Percentiles rank a stretch among this genome's conserved stretches.
phyloP scores from a whole-genome alignment of 2,329 filamentous ascomycete species.

The Cytospora mali region DNA sequence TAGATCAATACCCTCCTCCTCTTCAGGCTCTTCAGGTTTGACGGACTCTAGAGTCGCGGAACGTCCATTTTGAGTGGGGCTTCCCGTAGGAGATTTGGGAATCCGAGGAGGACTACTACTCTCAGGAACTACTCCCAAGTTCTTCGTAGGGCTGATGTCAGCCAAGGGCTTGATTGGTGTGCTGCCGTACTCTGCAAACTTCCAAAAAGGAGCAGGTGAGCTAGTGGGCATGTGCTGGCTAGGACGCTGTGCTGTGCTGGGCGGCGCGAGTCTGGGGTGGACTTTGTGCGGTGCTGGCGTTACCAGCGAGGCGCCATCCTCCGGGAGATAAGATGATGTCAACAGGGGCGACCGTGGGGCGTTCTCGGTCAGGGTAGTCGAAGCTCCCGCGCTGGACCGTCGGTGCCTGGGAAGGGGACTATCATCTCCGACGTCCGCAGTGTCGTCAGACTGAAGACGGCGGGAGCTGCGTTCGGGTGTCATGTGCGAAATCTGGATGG shows the following conservation, averaged over 20 bases:
- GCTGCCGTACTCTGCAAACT: constrained; percentile 75
- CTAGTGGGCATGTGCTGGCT: constrained; percentile 86
- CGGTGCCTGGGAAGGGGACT: constrained; percentile 64
- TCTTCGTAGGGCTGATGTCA: constrained; percentile 63
- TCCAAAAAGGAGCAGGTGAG: constrained; percentile 87
- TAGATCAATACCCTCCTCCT: constrained; percentile 59
- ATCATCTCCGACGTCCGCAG: constrained; percentile 54
- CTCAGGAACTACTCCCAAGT: constrained; percentile 43
- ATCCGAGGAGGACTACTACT: constrained; percentile 62
- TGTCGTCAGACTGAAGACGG: constrained; percentile 43
- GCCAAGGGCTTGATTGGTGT: constrained; percentile 62
- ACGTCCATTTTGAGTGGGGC: constrained; percentile 46
- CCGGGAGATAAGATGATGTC: constrained; percentile 64
- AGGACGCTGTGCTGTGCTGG: constrained; percentile 77
- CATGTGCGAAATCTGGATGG: constrained; percentile 54
- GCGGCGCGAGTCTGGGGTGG: constrained; percentile 74
- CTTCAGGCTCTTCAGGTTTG: constrained; percentile 39
- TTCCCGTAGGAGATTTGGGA: constrained; percentile 55
- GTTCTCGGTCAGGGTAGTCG: constrained; percentile 51
- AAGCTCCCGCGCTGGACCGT: constrained; percentile 47
- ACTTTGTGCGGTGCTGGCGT: constrained; percentile 75
- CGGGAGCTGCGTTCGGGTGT: constrained; percentile 59
- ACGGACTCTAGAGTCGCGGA: constrained; percentile 31
- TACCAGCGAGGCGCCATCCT: constrained; percentile 63
- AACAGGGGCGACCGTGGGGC: constrained; percentile 62